Evolutionary conservation across 2,329 filamentous ascomycete genomes (phyloP), one percentile per base, ranked within the genome.

Genomic region (Botrytis galanthina): DNA sequence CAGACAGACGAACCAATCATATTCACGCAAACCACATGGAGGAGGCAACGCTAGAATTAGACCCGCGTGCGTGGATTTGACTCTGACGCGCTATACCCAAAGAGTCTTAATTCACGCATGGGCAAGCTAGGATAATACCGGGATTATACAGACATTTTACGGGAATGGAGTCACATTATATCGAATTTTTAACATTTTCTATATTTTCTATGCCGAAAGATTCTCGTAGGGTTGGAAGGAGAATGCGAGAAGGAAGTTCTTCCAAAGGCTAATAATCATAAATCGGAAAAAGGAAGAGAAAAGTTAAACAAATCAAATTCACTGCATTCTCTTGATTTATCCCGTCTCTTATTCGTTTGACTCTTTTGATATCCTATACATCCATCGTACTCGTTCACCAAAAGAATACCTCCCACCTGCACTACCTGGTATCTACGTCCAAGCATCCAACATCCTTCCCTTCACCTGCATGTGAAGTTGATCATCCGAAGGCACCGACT

Each of bases 401-500:
- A 16, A n/a, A n/a, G 26, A 51, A 51, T 42, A 37, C 7, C 37
- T 37, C 14, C 12, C 12, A 42, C 39, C 39, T 42, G 39, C 26
- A n/a, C 18, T 26, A 26, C 59, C 57, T 35, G 7, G 18, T 22
- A 37, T 22, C 18, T 14, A 39, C 29, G 44, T 44, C 62, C n/a
- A 42, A 48, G 46, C 63, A 22, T 46, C 3, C 42, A 9, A 12
- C n/a, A 67, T 39, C 32, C 46, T 51, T 59, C n/a, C 32, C 46
- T 51, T 59, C n/a, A 44, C n/a, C 67, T 70, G 54, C 51, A 60
- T 42, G 22, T 44, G 48, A 60, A 57, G 51, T 54, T 42, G 46
- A 54, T 68, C 74, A 59, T 68, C 70, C 72, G 71, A 48, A 74
- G 75, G 74, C 71, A 69, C 60, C 72, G 68, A 69, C 54, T 46